These are phyloP conservation scores for Ceratocystis destructans DNA, from an alignment of 2,329 filamentous ascomycete species.

Conservation along the genomic window DNA sequence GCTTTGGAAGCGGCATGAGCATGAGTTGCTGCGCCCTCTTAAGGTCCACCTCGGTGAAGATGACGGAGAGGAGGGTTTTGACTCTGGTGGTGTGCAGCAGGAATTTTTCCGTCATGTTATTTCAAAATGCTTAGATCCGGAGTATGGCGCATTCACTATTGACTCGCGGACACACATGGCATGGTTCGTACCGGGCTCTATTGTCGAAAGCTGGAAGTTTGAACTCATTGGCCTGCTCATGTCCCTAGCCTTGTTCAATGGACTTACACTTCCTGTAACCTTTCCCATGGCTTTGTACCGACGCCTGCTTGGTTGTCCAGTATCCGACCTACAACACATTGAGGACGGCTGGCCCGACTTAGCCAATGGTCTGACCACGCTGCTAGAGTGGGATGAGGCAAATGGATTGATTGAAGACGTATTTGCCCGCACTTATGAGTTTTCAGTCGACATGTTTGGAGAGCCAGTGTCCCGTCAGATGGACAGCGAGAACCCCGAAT, in stretches of 20 bases:
- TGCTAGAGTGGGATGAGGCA: constrained; percentile 63
- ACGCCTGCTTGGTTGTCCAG: constrained; percentile 57
- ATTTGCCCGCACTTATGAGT: constrained; percentile 76
- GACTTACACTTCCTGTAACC: constrained; percentile 75
- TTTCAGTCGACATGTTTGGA: constrained; percentile 51
- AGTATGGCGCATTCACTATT: constrained; percentile 67
- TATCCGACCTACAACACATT: constrained; percentile 61
- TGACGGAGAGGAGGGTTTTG: constrained; percentile 72
- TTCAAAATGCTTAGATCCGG: constrained; percentile 61
- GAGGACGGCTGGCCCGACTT: constrained; percentile 78
- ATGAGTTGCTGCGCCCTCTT: constrained; percentile 70
- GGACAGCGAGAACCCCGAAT: constrained; percentile 32
- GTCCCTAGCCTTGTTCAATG: constrained; percentile 84
- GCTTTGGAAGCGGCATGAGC: constrained; percentile 71
- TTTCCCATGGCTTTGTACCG: constrained; percentile 78
- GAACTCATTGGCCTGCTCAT: constrained; percentile 80
- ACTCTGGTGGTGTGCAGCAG: constrained; percentile 90
- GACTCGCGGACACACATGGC: constrained; percentile 64
- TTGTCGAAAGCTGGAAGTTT: constrained; percentile 78
- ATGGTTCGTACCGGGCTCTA: constrained; percentile 74
- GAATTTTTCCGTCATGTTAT: constrained; percentile 87
- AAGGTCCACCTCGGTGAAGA: constrained; percentile 79
- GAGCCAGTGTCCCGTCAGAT: constrained; percentile 44
- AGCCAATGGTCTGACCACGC: constrained; percentile 54
- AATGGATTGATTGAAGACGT: constrained; percentile 68